Conservation (phyloP, 805 yeast species). For the Cyberlindnera mrakii region DNA sequence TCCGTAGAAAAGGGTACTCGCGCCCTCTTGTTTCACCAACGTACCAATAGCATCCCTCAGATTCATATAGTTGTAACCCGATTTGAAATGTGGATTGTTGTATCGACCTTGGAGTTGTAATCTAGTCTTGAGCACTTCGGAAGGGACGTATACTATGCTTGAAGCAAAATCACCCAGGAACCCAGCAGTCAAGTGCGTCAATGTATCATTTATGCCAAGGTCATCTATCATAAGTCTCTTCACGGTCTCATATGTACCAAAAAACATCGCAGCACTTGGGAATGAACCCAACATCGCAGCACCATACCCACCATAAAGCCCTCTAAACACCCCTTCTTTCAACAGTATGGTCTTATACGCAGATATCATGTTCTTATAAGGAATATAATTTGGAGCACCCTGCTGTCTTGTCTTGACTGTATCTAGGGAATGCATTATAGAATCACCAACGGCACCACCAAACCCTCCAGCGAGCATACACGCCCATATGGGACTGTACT, state of each 20-base stretch:
- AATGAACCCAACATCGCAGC: slow-evolving; percentile 92
- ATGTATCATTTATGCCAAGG: slow-evolving; percentile 64
- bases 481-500: slow-evolving; percentile 37
- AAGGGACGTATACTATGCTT: slow-evolving; percentile 86
- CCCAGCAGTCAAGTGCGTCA: slow-evolving; percentile 79
- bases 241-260: slow-evolving; percentile 80
- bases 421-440: slow-evolving; percentile 91
- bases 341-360: slow-evolving; percentile 71
- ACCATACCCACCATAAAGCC: slow-evolving; percentile 85
- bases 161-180: slow-evolving; percentile 91
- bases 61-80: slow-evolving; percentile 86
- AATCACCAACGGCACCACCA: slow-evolving; percentile 92
- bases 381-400: slow-evolving; percentile 67
- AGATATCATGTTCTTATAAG: slow-evolving; percentile 67
- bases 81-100: slow-evolving; percentile 70
- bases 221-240: slow-evolving; percentile 67
- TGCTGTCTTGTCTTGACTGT: slow-evolving; percentile 97
- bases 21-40: slow-evolving; percentile 66
- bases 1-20: slow-evolving; percentile 74
- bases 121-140: slow-evolving; percentile 90
- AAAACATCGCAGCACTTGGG: slow-evolving; percentile 92
- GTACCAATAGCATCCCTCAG: slow-evolving; percentile 63
- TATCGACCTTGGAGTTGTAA: slow-evolving; percentile 85
- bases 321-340: slow-evolving; percentile 81
- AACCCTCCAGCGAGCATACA: slow-evolving; percentile 87